These are phyloP conservation scores for Trichoderma sp. DNA, from an alignment of 2,329 filamentous ascomycete genomes.

Conservation along the genomic window DNA sequence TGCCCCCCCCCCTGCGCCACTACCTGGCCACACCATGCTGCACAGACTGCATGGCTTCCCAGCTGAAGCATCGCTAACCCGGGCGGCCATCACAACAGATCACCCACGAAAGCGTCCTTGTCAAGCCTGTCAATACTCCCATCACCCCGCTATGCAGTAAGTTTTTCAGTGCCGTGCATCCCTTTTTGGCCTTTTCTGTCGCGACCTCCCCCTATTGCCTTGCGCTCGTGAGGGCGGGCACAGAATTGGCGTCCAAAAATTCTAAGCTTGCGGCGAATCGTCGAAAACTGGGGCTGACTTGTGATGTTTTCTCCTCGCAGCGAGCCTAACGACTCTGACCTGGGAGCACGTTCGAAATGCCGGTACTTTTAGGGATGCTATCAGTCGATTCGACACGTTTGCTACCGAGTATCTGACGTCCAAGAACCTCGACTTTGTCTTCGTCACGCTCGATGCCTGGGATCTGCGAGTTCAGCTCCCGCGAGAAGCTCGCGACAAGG, in stretches of 20 bases:
- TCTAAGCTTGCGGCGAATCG: constrained; percentile 12
- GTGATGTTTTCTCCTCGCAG: constrained; percentile 45
- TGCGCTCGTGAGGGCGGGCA: not conserved
- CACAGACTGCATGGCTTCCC: constrained; percentile 1
- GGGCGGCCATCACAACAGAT: constrained; percentile 54
- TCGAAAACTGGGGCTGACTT: constrained; percentile 20
- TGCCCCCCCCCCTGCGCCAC: constrained; percentile 14
- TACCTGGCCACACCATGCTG: constrained; percentile 16
- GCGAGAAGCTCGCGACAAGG: constrained; percentile 95
- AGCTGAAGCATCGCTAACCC: constrained; percentile 19
- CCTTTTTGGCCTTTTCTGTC: not conserved
- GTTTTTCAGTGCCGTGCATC: constrained; percentile 40
- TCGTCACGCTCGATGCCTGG: constrained; percentile 98
- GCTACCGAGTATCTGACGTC: constrained; percentile 85
- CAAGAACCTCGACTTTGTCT: constrained; percentile 94
- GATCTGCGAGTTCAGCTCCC: constrained; percentile 96
- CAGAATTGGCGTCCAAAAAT: constrained; percentile 12
- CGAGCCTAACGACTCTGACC: constrained; percentile 93
- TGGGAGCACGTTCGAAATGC: constrained; percentile 99
- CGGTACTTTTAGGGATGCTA: constrained; percentile 93
- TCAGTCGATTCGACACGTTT: constrained; percentile 92
- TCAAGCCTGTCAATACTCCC: constrained; percentile 97
- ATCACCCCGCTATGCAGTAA: constrained; percentile 98
- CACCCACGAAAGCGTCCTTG: constrained; percentile 90
- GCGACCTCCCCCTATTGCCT: constrained; percentile 8